A percentile compares a stretch with the other conserved stretches of the same genome.
Conservation (phyloP, 768 basidiomycete genomes). For the Mycena latifolia region DNA sequence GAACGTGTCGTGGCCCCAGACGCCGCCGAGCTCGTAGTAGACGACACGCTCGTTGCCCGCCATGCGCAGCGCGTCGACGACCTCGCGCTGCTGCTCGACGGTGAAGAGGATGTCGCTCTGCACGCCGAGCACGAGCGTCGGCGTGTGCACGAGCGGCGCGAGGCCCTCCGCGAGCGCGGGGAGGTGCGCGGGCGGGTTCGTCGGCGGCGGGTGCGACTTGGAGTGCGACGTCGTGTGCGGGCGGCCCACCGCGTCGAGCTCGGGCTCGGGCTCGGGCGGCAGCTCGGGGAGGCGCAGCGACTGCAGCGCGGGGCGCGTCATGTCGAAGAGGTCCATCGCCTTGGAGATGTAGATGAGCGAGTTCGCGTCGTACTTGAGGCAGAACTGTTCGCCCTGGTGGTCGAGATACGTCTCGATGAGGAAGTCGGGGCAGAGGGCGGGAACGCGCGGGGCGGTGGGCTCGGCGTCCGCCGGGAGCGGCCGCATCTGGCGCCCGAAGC, state of each 20-base stretch:
- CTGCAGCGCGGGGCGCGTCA: slow-evolving; percentile 83
- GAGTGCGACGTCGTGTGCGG: slow-evolving; percentile 63
- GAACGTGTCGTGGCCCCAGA: slow-evolving; percentile 99
- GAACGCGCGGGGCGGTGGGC: slow-evolving; percentile 56
- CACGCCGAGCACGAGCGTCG: slow-evolving; percentile 90
- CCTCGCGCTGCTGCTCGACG: slow-evolving; percentile 96
- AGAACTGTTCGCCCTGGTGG: slow-evolving; percentile 97
- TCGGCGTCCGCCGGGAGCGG: slow-evolving; percentile 50
- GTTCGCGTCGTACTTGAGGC: slow-evolving; percentile 98
- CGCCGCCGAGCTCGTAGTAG: slow-evolving; percentile 97
- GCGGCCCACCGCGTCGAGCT: slow-evolving; percentile 41
- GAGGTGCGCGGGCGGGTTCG: slow-evolving; percentile 81
- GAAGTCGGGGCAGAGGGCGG: slow-evolving; percentile 95
- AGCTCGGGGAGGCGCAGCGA: slow-evolving; percentile 70
- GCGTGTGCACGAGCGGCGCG: slow-evolving; percentile 78
- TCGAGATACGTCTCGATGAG: slow-evolving; percentile 99
- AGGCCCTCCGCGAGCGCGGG: slow-evolving; percentile 85
- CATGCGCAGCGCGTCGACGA: slow-evolving; percentile 92
- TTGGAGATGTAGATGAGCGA: slow-evolving; percentile 99
- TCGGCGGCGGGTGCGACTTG: slow-evolving; percentile 79
- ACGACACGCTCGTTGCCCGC: slow-evolving; percentile 90
- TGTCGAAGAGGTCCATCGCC: slow-evolving; percentile 99
- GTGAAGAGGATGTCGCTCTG: slow-evolving; percentile 98
- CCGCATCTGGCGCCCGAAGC: slow-evolving; percentile 89
- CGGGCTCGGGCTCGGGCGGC: slow-evolving; percentile 38